Evolutionary conservation across 2,329 filamentous ascomycete species (phyloP).

Genomic region (Paraphoma sp.): DNA sequence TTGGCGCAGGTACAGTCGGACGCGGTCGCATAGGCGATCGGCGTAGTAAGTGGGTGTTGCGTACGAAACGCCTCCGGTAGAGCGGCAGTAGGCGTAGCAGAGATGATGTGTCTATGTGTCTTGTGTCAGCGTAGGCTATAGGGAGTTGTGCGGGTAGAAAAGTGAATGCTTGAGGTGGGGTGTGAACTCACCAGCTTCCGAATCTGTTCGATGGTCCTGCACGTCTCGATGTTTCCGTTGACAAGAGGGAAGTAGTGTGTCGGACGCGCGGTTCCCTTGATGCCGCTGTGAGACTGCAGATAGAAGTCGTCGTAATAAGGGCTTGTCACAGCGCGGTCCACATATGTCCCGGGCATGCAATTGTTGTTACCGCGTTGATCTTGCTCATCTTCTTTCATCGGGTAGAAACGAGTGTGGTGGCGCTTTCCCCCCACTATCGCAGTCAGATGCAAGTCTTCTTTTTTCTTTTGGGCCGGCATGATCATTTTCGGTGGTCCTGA

Average conservation of each 20-base stretch:
- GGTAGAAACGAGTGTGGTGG: constrained; percentile 52
- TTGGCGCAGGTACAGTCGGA: constrained; percentile 30
- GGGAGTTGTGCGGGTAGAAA: too few species aligned
- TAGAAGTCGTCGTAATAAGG: constrained; percentile 43
- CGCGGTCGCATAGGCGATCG: constrained; percentile 49
- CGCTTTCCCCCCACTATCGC: constrained; percentile 49
- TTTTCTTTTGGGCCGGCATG: neutral
- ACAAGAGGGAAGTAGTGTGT: constrained; percentile 41
- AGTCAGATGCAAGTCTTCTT: constrained; percentile 24
- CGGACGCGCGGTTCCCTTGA: constrained; percentile 36
- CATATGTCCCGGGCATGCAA: constrained; percentile 29
- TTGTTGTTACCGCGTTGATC: constrained; percentile 26
- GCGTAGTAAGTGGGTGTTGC: constrained; percentile 48
- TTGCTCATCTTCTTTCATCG: constrained; percentile 3
- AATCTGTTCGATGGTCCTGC: too few species aligned
- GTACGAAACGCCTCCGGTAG: constrained; percentile 44
- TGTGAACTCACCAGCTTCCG: neutral
- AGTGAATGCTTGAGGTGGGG: too few species aligned
- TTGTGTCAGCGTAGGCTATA: too few species aligned
- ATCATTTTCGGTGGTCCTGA: too few species aligned
- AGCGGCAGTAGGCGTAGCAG: constrained; percentile 43
- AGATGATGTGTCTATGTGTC: too few species aligned
- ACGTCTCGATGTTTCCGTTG: too few species aligned
- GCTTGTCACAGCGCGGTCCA: constrained; percentile 36
- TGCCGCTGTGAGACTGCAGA: constrained; percentile 37